Evolutionary conservation across 331 rosid species (phyloP).

Genomic region (Prunus yedoensis): DNA sequence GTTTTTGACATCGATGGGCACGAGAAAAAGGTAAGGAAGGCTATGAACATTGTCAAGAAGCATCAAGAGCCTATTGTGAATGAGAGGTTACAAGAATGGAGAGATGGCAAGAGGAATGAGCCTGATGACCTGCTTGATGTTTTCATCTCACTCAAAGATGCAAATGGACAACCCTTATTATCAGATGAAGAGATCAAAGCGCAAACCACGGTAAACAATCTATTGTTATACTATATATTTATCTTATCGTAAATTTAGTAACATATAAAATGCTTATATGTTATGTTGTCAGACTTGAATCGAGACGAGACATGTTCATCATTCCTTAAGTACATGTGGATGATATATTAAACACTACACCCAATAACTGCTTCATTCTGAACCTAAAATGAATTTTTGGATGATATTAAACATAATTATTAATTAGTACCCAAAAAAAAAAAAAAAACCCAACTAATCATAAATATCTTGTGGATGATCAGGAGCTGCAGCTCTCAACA

Average conservation of each 20-base stretch:
- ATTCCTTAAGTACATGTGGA: too few relatives aligned
- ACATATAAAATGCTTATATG: too few relatives aligned
- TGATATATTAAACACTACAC: too few relatives aligned
- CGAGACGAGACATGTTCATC: too few relatives aligned
- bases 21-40: constrained; percentile 11
- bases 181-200: constrained; percentile 38
- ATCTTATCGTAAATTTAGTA: too few relatives aligned
- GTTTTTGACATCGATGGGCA: constrained; percentile 24
- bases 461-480: not conserved
- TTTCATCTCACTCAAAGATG: constrained; percentile 30
- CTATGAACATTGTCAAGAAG: constrained; percentile 12
- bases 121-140: constrained; percentile 44
- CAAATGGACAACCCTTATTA: constrained; percentile 27
- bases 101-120: constrained; percentile 19
- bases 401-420: too few relatives aligned
- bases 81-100: constrained; percentile 33
- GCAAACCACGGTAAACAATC: constrained; percentile 27
- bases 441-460: too few relatives aligned
- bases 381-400: too few relatives aligned
- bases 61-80: constrained; percentile 33
- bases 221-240: too few relatives aligned
- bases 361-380: too few relatives aligned
- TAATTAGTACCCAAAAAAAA: too few relatives aligned
- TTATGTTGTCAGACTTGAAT: too few relatives aligned
- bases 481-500: constrained; percentile 40